Evolutionary conservation across 768 basidiomycete species (phyloP).

Genomic region (Jaapia argillacea): DNA sequence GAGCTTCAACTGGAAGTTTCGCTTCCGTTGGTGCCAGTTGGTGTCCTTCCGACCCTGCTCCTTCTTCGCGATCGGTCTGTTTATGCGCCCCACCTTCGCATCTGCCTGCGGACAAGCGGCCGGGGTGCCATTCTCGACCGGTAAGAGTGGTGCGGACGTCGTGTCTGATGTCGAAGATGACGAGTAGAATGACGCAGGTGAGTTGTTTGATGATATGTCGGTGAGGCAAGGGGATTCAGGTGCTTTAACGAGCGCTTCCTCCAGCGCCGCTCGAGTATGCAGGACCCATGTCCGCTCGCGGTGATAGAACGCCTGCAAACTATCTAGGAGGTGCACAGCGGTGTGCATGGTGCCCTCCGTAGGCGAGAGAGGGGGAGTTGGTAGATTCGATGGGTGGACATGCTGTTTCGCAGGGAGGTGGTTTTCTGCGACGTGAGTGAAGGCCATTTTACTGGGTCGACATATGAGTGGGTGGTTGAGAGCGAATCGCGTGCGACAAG

Average conservation of each 20-base stretch:
- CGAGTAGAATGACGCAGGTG: constrained; percentile 9
- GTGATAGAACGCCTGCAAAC: constrained; percentile 58
- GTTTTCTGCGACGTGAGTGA: too few species aligned
- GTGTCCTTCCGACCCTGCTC: constrained; percentile 14
- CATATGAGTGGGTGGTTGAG: too few species aligned
- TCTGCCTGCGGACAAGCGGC: constrained; percentile 8
- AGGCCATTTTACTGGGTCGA: too few species aligned
- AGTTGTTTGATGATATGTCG: constrained; percentile 7
- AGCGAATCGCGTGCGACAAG: too few species aligned
- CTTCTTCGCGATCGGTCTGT: constrained; percentile 13
- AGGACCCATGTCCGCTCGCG: constrained; percentile 66
- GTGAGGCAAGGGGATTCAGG: constrained; percentile 15
- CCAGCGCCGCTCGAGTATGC: constrained; percentile 51
- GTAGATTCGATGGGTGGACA: constrained; percentile 5
- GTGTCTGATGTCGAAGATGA: constrained; percentile 11
- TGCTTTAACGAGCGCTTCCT: constrained; percentile 27
- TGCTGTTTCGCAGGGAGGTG: too few species aligned
- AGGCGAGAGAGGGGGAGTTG: constrained; percentile 6
- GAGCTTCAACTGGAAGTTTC: constrained; percentile 42
- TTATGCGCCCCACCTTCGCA: constrained; percentile 1
- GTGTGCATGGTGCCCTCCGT: constrained; percentile 4
- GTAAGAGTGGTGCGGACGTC: too few species aligned
- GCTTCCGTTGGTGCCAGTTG: constrained; percentile 52
- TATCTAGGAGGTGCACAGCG: constrained; percentile 52
- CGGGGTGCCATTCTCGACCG: constrained; percentile 6